Percentiles rank a stretch among this genome's conserved stretches.
Conservation (phyloP, 495 filamentous ascomycete species). For the Geopyxis carbonaria region DNA sequence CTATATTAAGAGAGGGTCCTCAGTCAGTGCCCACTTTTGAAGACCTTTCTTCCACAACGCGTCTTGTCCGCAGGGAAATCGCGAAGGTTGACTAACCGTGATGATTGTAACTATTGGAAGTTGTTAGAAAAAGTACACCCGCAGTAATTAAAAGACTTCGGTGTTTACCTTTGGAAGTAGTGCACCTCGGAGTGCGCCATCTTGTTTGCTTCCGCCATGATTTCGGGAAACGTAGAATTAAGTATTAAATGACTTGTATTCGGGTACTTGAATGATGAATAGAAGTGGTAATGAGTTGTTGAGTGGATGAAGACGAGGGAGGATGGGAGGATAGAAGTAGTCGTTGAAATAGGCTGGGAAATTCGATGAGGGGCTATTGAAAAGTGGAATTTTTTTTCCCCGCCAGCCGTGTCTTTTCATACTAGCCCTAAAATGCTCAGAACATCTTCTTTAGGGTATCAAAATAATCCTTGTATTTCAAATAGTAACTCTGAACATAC, state of each 20-base stretch:
- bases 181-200: constrained; percentile 25
- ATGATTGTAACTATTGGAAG: constrained; percentile 22
- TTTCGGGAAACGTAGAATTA: neutral
- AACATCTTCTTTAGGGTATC: too few relatives aligned
- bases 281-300: constrained; percentile 4
- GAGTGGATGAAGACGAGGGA: constrained; percentile 1
- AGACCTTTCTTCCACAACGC: constrained; percentile 1
- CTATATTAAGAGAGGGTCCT: constrained; percentile 10
- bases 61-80: constrained; percentile 5
- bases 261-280: neutral
- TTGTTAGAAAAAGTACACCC: constrained; percentile 6
- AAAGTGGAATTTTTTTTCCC: constrained; percentile 9
- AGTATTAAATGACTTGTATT: constrained; percentile 1
- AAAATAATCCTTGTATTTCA: too few relatives aligned
- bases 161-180: constrained; percentile 25
- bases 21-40: constrained; percentile 16
- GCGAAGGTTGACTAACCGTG: constrained; percentile 22
- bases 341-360: constrained; percentile 2
- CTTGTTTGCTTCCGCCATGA: constrained; percentile 12
- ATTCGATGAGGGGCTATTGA: constrained; percentile 6
- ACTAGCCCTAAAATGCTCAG: too few relatives aligned
- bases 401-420: too few relatives aligned
- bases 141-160: neutral
- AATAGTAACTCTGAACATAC: too few relatives aligned
- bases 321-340: constrained; percentile 1